Evolutionary conservation across 345 rosid species (phyloP).

Genomic region (Euphorbia lathyris): DNA sequence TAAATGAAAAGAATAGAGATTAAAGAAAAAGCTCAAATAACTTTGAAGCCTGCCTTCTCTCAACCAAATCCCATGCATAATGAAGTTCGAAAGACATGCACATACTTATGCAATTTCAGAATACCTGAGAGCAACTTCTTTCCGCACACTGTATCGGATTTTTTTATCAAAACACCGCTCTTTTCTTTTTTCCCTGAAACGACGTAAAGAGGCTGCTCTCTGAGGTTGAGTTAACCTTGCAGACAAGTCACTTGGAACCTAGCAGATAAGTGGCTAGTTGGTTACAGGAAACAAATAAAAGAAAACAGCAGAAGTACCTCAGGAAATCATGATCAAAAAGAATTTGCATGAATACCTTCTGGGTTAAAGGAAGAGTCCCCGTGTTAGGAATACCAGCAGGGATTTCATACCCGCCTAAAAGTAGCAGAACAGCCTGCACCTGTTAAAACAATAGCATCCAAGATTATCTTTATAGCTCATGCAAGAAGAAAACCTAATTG

Average conservation of each 20-base stretch:
- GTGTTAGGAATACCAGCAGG: conserved; percentile 40
- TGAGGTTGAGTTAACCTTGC: conserved; percentile 33
- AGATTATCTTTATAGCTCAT: not conserved
- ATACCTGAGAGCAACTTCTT: conserved; percentile 49
- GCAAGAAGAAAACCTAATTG: not conserved
- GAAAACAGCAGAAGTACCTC: not conserved
- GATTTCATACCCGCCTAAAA: conserved; percentile 43
- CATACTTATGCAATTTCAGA: not conserved
- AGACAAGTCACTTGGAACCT: conserved; percentile 35
- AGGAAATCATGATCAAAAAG: not conserved
- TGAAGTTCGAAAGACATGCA: not conserved
- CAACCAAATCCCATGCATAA: not conserved
- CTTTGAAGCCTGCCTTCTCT: not conserved
- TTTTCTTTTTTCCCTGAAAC: conserved; percentile 46
- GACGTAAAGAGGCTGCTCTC: conserved; percentile 40
- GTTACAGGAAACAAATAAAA: not conserved
- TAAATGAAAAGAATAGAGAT: not conserved
- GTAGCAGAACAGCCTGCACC: conserved; percentile 51
- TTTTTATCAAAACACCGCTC: conserved; percentile 48
- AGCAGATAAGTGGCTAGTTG: not conserved
- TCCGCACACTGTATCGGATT: conserved; percentile 39
- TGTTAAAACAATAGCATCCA: conserved; percentile 7
- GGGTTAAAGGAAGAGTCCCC: conserved; percentile 27
- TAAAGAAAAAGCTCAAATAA: not conserved
- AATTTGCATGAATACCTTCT: conserved; percentile 12